Evolutionary conservation across 495 filamentous ascomycete species (phyloP).

Genomic region (Aspergillus incahuasiensis): DNA sequence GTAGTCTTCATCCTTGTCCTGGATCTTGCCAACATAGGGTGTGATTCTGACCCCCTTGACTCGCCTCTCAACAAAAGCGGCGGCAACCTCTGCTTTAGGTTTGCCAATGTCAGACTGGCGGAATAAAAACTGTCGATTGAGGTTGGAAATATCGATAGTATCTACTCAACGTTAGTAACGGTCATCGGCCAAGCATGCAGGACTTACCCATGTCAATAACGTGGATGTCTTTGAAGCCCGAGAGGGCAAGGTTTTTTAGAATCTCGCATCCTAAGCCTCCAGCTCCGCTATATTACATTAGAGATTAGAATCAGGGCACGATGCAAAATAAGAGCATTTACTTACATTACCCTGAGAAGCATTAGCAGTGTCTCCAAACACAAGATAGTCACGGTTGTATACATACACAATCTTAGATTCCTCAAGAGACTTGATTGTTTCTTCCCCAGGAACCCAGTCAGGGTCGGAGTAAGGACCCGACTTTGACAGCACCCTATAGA

Average conservation of each 20-base stretch:
- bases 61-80: conserved; percentile 80
- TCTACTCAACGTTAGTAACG: conserved; percentile 45
- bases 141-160: conserved; percentile 96
- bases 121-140: conserved; percentile 98
- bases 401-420: conserved; percentile 68
- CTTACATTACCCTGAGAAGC: conserved; percentile 33
- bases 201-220: conserved; percentile 93
- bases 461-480: conserved; percentile 74
- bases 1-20: conserved; percentile 95
- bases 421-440: conserved; percentile 55
- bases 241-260: conserved; percentile 91
- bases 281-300: conserved; percentile 61
- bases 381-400: background rate
- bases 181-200: background rate
- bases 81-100: conserved; percentile 90
- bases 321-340: background rate
- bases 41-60: conserved; percentile 90
- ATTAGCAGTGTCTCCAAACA: conserved; percentile 20
- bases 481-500: conserved; percentile 71
- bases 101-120: conserved; percentile 88
- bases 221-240: conserved; percentile 94
- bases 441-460: conserved; percentile 59
- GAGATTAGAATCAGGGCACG: background rate
- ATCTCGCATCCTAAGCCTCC: conserved; percentile 97
- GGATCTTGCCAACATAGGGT: conserved; percentile 88